Evolutionary conservation across 768 basidiomycete species (phyloP).

Genomic region (Pluteus cervinus): DNA sequence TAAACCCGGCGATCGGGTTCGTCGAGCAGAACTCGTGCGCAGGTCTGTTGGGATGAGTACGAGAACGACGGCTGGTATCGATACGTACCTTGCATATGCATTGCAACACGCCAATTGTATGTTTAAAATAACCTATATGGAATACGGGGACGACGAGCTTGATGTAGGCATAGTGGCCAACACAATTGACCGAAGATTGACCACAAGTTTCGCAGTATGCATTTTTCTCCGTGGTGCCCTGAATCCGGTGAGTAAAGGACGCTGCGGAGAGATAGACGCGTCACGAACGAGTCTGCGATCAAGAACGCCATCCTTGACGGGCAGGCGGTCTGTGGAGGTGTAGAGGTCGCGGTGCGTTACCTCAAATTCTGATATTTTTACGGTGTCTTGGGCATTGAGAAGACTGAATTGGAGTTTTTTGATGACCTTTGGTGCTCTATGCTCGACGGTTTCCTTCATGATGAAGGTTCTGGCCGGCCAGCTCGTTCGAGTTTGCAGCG

Average conservation of each 20-base stretch:
- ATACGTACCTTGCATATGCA: conserved; percentile 88
- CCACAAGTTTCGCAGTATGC: conserved; percentile 95
- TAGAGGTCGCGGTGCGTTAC: conserved; percentile 92
- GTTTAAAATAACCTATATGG: conserved; percentile 98
- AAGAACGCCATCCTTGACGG: conserved; percentile 88
- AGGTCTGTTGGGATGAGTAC: conserved; percentile 47
- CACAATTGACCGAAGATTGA: conserved; percentile 86
- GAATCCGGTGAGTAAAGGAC: conserved; percentile 2
- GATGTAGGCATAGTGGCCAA: conserved; percentile 98
- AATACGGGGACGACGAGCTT: conserved; percentile 96
- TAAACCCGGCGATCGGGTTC: conserved; percentile 80
- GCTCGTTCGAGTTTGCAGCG: too few species aligned
- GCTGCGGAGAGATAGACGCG: background rate
- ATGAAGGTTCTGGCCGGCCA: too few species aligned
- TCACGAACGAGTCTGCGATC: conserved; percentile 79
- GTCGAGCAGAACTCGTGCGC: conserved; percentile 85
- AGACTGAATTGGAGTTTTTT: conserved; percentile 96
- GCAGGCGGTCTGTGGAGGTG: conserved; percentile 73
- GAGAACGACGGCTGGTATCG: background rate
- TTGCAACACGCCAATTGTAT: conserved; percentile 88
- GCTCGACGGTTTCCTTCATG: conserved; percentile 82
- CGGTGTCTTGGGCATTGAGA: conserved; percentile 90
- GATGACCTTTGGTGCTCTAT: conserved; percentile 78
- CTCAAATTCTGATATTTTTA: conserved; percentile 94
- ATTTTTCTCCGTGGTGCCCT: conserved; percentile 95